Base-by-base conservation (phyloP, 192 early-diverging fungal species). In the Diversispora epigaea region DNA sequence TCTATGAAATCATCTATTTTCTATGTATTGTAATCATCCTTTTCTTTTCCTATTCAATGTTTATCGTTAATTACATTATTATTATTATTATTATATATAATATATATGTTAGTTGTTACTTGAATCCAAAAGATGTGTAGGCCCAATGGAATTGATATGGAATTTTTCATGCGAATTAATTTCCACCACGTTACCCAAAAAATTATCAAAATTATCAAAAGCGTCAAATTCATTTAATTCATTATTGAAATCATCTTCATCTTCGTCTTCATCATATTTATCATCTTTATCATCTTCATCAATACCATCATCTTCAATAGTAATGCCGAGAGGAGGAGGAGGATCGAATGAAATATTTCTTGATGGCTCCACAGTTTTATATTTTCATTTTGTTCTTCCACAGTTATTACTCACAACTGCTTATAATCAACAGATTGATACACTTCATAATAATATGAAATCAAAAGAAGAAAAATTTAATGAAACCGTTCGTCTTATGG, bases 301-400 rank as follows among this genome's bases (percentile, higher is more conserved):
- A 32, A 32, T 32, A 32, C 25, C 25, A 32, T 32, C 25, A 32
- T 32, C 25, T 32, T 32, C 25, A 32, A 32, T 32, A 32, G 25
- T 2, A 32, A 2, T 32, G 25, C 25, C n/a, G n/a, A n/a, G n/a
- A n/a, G n/a, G n/a, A n/a, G n/a, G 25, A 32, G 25, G 25, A 32
- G 25, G 25, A 32, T 32, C n/a, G 21, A 52, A 19, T 39, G 17
- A 32, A 5, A 44, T 46, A 15, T 32, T 45, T 14, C 5, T 60
- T 22, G 70, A 72, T 60, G 44, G 56, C 12, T 32, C 19, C 10
- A 44, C 70, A 11, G 47, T 72, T 19, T 39, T 72, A 60, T 72
- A 72, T 60, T 43, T 12, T 22, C 70, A 72, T 72, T 60, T 58
- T 12, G 46, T 72, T 46, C 47, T 72, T 40, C 70, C 70, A 22